Percentiles rank a stretch among this genome's conserved stretches.
Evolutionary conservation across 2,329 filamentous ascomycete genomes (phyloP).

Genomic region (Magnaporthiopsis incrustans): DNA sequence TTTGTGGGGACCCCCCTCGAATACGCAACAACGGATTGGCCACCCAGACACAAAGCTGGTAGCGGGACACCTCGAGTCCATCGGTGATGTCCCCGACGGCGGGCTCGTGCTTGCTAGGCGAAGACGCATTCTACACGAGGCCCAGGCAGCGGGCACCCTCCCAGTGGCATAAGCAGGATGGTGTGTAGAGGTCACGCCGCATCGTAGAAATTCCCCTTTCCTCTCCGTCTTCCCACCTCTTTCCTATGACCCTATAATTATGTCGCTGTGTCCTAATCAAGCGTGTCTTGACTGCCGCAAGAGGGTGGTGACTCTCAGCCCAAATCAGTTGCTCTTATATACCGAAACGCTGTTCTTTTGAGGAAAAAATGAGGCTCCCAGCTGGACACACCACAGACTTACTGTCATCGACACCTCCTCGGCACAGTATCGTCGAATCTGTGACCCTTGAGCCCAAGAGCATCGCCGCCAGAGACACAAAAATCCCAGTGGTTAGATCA

Average conservation of each 20-base stretch:
- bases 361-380: background rate
- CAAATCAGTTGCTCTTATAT: background rate
- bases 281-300: background rate
- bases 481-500: background rate
- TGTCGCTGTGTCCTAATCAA: background rate
- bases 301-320: background rate
- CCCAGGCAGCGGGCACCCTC: background rate
- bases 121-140: background rate
- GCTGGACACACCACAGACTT: background rate
- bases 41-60: background rate
- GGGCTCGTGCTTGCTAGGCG: background rate
- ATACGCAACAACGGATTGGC: background rate
- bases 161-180: background rate
- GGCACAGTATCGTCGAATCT: background rate
- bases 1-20: background rate
- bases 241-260: too few relatives aligned
- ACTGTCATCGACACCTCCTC: background rate
- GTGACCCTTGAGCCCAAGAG: background rate
- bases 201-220: background rate
- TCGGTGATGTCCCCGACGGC: too few relatives aligned
- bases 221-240: background rate
- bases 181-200: background rate
- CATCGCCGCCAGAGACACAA: background rate
- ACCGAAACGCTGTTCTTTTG: background rate
- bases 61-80: background rate